These are phyloP conservation scores for Fusarium penzigii DNA, from an alignment of 2,329 filamentous ascomycete species.

Conservation along the genomic window DNA sequence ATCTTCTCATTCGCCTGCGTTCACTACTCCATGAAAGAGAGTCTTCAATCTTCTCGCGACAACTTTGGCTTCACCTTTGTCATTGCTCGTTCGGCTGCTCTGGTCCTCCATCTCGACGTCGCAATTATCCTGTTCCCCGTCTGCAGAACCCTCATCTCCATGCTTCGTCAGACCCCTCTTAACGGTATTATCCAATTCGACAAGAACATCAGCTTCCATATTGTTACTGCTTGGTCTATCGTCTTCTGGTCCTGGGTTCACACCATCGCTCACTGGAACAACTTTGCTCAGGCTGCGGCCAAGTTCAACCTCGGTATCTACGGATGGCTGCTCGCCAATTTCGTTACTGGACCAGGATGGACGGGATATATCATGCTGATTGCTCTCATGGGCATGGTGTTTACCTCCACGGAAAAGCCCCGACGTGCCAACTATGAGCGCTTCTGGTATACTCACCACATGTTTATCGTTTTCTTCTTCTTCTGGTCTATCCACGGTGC, in stretches of 20 bases:
- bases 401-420: conserved; percentile 76
- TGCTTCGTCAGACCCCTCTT: conserved; percentile 76
- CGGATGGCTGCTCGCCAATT: conserved; percentile 76
- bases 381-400: conserved; percentile 74
- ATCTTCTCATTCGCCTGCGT: conserved; percentile 80
- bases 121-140: conserved; percentile 79
- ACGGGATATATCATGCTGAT: conserved; percentile 83
- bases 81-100: conserved; percentile 73
- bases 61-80: conserved; percentile 76
- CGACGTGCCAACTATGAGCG: conserved; percentile 82
- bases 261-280: conserved; percentile 85
- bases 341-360: conserved; percentile 80
- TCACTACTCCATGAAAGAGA: conserved; percentile 79
- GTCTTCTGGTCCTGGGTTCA: conserved; percentile 88
- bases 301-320: conserved; percentile 77
- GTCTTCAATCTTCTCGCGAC: conserved; percentile 62
- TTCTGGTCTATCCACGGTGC: conserved; percentile 90
- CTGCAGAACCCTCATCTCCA: conserved; percentile 80
- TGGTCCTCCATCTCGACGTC: conserved; percentile 80
- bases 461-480: conserved; percentile 85
- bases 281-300: conserved; percentile 74
- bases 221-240: conserved; percentile 82
- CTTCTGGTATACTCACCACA: conserved; percentile 89
- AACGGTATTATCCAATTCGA: conserved; percentile 88
- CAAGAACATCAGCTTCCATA: conserved; percentile 89